Conservation (phyloP, 306 rosid species). For the Astragalus glycyphyllos region DNA sequence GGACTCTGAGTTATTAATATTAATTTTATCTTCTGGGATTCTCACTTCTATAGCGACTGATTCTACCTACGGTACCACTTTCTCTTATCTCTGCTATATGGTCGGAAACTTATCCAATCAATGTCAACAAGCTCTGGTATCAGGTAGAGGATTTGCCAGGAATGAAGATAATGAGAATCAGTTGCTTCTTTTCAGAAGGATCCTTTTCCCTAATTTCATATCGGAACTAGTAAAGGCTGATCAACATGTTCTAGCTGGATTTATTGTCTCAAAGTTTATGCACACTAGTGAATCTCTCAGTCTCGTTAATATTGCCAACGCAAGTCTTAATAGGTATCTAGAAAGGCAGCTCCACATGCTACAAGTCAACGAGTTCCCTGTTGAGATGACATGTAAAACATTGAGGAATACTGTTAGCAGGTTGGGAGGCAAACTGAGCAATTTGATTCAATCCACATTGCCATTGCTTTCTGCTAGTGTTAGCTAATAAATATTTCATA, state of each 20-base stretch:
- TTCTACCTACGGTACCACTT: conserved; percentile 62
- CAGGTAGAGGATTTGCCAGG: conserved; percentile 47
- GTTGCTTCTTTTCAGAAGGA: conserved; percentile 56
- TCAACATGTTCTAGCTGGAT: conserved; percentile 87
- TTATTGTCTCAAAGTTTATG: conserved; percentile 77
- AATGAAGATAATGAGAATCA: conserved; percentile 49
- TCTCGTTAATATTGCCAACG: conserved; percentile 72
- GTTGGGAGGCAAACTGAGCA: conserved; percentile 62
- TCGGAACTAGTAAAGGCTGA: conserved; percentile 88
- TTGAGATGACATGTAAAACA: conserved; percentile 52
- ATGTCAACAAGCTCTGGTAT: conserved; percentile 59
- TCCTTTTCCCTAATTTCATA: conserved; percentile 69
- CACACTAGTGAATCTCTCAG: conserved; percentile 71
- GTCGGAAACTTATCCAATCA: conserved; percentile 71
- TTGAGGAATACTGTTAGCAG: conserved; percentile 60
- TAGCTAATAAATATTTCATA: conserved; percentile 31
- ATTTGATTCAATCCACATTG: conserved; percentile 59
- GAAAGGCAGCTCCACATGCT: conserved; percentile 68
- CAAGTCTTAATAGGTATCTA: conserved; percentile 69
- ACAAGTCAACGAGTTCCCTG: conserved; percentile 49
- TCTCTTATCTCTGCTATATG: conserved; percentile 79
- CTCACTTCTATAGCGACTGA: conserved; percentile 52
- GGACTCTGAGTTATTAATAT: conserved; percentile 70
- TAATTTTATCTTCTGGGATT: conserved; percentile 73
- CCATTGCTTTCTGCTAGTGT: conserved; percentile 46